Percentiles rank a stretch among this genome's conserved stretches.
Evolutionary conservation across 805 yeast species (phyloP).

Genomic region (Novakomyces olei): DNA sequence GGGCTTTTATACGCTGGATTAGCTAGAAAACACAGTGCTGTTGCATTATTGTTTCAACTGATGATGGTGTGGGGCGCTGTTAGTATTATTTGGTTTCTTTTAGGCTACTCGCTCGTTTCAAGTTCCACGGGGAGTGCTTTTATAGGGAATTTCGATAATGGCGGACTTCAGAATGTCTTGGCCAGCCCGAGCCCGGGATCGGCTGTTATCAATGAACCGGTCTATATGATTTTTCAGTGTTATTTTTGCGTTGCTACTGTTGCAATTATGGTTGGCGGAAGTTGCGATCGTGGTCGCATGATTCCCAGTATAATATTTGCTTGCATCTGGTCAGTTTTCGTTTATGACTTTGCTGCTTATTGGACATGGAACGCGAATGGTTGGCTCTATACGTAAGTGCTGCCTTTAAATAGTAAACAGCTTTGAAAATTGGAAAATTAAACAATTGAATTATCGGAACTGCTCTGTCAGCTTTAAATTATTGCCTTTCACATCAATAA

Average conservation of each 20-base stretch:
- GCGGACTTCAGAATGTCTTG: slow-evolving; percentile 48
- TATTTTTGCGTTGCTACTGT: slow-evolving; percentile 90
- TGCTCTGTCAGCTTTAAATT: too few relatives aligned
- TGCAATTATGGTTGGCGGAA: slow-evolving; percentile 85
- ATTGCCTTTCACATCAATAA: too few relatives aligned
- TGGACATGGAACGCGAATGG: slow-evolving; percentile 94
- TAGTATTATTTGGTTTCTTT: slow-evolving; percentile 86
- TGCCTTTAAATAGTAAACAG: too few relatives aligned
- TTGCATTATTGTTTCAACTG: slow-evolving; percentile 29
- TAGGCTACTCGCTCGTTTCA: slow-evolving; percentile 86
- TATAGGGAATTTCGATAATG: slow-evolving; percentile 59
- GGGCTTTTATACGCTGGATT: slow-evolving; percentile 80
- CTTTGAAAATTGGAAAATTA: too few relatives aligned
- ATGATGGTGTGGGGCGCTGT: slow-evolving; percentile 66
- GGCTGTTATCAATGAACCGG: slow-evolving; percentile 57
- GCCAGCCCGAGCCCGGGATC: slow-evolving; percentile 36
- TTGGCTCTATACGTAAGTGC: slow-evolving; percentile 61
- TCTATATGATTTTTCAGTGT: slow-evolving; percentile 82
- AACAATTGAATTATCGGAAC: too few relatives aligned
- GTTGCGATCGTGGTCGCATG: slow-evolving; percentile 84
- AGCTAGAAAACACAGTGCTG: slow-evolving; percentile 12
- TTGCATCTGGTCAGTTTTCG: slow-evolving; percentile 81
- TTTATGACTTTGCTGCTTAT: slow-evolving; percentile 86
- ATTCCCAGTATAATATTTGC: slow-evolving; percentile 89
- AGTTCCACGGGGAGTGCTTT: slow-evolving; percentile 42